A percentile compares a stretch with the other conserved stretches of the same genome.
These are phyloP conservation scores for Apiotrichum sp. DNA, from an alignment of 1,284 basidiomycete genomes.

Conservation along the genomic window DNA sequence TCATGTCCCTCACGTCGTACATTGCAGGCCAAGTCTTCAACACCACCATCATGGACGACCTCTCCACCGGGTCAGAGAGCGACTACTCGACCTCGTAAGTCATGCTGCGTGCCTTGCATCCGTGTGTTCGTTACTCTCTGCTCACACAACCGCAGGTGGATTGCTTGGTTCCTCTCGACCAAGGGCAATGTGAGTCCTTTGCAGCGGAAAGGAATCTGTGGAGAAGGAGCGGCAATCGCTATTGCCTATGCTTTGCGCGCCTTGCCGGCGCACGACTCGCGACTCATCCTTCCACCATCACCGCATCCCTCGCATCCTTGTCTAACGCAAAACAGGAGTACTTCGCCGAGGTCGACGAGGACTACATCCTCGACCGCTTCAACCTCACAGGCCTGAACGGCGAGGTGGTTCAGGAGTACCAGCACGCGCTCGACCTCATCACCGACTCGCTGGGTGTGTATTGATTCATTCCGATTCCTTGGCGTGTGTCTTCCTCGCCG, in stretches of 20 bases:
- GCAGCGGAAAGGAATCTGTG: too few relatives aligned
- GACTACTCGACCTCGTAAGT: slow-evolving; percentile 48
- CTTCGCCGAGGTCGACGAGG: slow-evolving; percentile 98
- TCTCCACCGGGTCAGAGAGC: slow-evolving; percentile 46
- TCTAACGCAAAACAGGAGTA: slow-evolving; percentile 59
- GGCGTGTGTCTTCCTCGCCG: too few relatives aligned
- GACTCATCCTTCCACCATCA: background rate
- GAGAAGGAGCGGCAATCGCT: too few relatives aligned
- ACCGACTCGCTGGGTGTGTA: slow-evolving; percentile 73
- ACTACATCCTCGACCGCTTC: slow-evolving; percentile 97
- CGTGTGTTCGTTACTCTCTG: background rate
- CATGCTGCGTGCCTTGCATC: too few relatives aligned
- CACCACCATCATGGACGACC: slow-evolving; percentile 39
- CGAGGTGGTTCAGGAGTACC: slow-evolving; percentile 84
- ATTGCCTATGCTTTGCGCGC: too few relatives aligned
- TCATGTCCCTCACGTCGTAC: slow-evolving; percentile 1
- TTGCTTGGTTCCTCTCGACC: slow-evolving; percentile 95
- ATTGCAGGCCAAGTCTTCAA: slow-evolving; percentile 3
- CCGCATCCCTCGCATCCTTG: too few relatives aligned
- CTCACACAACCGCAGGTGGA: slow-evolving; percentile 63
- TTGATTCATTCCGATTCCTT: background rate
- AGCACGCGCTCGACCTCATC: slow-evolving; percentile 89
- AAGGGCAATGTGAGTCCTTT: slow-evolving; percentile 44
- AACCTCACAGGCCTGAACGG: slow-evolving; percentile 96
- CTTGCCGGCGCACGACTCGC: too few relatives aligned